phyloP scores from a whole-genome alignment of 768 basidiomycete species.

The Neoboletus brunneissimus region DNA sequence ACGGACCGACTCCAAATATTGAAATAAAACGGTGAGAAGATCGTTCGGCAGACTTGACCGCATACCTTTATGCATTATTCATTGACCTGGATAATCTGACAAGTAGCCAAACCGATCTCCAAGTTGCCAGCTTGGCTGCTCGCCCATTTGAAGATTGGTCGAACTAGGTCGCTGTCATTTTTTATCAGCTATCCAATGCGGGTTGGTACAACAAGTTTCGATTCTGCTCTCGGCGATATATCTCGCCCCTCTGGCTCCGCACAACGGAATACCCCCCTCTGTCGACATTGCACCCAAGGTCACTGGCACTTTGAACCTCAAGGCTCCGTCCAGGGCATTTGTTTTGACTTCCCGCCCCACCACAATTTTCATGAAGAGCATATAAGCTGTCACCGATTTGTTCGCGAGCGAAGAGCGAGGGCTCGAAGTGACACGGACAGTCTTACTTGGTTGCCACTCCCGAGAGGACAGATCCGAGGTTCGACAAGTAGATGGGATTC shows the following conservation, averaged over 20 bases:
- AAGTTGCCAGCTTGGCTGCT: background rate
- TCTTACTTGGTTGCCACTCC: background rate
- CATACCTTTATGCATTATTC: background rate
- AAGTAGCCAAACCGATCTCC: background rate
- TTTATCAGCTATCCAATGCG: background rate
- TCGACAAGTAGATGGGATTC: background rate
- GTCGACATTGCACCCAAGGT: too few relatives aligned
- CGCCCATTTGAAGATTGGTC: background rate
- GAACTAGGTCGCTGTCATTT: background rate
- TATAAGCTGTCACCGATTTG: background rate
- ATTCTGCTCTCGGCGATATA: background rate
- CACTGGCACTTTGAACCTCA: too few relatives aligned
- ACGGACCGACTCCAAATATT: background rate
- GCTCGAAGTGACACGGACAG: background rate
- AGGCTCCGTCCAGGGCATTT: too few relatives aligned
- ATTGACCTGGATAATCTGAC: background rate
- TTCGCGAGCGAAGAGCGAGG: background rate
- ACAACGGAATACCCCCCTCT: too few relatives aligned
- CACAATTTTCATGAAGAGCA: background rate
- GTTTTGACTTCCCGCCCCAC: background rate
- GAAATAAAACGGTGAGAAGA: background rate
- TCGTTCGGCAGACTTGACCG: background rate
- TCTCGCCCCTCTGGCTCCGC: background rate
- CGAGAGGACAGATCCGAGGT: background rate
- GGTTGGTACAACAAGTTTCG: background rate